Evolutionary conservation across 129 eudicot species (phyloP), one percentile per base, ranked within the genome.

Genomic region (Glebionis coronaria): DNA sequence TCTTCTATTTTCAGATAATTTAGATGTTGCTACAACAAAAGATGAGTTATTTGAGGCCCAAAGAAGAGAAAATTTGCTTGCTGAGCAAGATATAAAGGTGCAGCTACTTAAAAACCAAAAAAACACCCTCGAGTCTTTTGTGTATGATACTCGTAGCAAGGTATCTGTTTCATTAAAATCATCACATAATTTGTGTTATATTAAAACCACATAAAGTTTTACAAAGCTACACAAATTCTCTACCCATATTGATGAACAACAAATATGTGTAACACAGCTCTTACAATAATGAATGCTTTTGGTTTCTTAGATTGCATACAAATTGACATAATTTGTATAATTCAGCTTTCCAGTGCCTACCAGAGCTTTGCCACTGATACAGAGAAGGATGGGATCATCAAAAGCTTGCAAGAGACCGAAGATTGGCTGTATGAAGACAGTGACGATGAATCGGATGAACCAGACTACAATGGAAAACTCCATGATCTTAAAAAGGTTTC

Each of bases 401-500:
- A 71, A 71, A 82, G 45, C 44, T 63, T 90, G 70, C 89, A 82
- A 76, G 83, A 80, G 53, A 87, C 88, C 3, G 95, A 90, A 66
- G 91, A 86, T 4, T 87, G 93, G 97, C 90, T 87, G 16, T 82
- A 85, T 65, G 86, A 77, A 79, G 95, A 91, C 21, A 89, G 93
- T 42, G 88, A 87, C 59, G 93, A 87, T 70, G 95, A 91, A 70
- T 61, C 90, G 9, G 42, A 35, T 50, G 90, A 85, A 75, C 35
- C 62, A 74, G 93, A 79, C 70, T 88, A 91, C 78, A 46, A 80
- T 1, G 53, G 77, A 68, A 91, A 83, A 73, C 78, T 83, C 25
- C 73, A 81, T 62, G 76, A 79, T 73, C 82, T 87, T 10, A 84
- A 72, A 64, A 79, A 78, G 97, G 97, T 87, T 16, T 42, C 16